Percentiles rank a stretch among this genome's conserved stretches.
These are phyloP conservation scores for Syzygium jambos DNA, from an alignment of 345 rosid genomes.

Conservation along the genomic window DNA sequence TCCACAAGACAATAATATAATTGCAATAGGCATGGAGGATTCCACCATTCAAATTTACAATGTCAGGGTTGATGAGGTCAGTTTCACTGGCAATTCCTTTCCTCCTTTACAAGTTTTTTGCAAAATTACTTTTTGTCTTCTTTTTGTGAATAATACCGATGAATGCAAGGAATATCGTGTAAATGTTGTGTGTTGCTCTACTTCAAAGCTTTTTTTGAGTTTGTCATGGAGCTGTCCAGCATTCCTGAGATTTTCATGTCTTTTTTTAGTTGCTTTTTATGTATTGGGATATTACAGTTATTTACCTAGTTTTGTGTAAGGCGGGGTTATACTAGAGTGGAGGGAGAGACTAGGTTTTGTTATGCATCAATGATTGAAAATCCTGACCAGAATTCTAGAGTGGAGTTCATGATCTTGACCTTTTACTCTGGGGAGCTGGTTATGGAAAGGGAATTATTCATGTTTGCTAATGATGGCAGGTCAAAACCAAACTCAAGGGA, in stretches of 20 bases:
- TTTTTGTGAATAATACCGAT: not conserved
- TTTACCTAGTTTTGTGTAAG: not conserved
- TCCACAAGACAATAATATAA: slow-evolving; percentile 79
- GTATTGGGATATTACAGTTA: not conserved
- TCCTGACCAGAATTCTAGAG: not conserved
- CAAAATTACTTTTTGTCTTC: not conserved
- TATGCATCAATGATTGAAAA: not conserved
- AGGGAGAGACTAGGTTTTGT: not conserved
- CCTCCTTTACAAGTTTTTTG: not conserved
- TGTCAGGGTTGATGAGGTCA: slow-evolving; percentile 81
- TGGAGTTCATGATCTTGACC: not conserved
- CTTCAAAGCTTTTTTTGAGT: not conserved
- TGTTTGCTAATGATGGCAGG: slow-evolving; percentile 23
- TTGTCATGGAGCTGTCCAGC: not conserved
- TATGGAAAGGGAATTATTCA: not conserved
- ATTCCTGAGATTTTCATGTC: not conserved
- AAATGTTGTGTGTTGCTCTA: not conserved
- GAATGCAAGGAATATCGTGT: not conserved
- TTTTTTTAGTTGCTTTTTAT: not conserved
- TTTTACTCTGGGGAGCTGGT: not conserved
- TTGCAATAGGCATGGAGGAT: slow-evolving; percentile 90
- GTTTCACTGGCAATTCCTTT: not conserved
- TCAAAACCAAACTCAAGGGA: slow-evolving; percentile 69
- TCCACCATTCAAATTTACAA: slow-evolving; percentile 77
- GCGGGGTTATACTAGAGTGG: not conserved